phyloP scores from a whole-genome alignment of 192 early-diverging fungal species.

The Backusella circina region DNA sequence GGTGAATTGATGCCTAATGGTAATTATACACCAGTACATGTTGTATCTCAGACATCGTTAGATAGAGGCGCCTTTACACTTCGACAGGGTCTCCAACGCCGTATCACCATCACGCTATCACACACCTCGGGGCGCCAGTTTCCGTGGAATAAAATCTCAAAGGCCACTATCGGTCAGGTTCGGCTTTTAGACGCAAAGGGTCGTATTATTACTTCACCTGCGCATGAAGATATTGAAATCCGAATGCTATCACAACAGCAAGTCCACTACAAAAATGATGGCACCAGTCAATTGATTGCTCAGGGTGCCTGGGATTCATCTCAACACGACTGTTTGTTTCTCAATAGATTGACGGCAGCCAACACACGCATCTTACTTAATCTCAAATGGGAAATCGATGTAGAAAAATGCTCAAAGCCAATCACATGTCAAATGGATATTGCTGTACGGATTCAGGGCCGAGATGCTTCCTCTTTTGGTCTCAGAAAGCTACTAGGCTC shows the following conservation, averaged over 20 bases:
- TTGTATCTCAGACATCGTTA: slow-evolving; percentile 34
- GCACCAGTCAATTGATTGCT: slow-evolving; percentile 55
- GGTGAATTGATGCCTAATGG: slow-evolving; percentile 63
- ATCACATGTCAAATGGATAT: slow-evolving; percentile 58
- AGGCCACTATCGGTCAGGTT: slow-evolving; percentile 43
- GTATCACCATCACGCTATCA: slow-evolving; percentile 57
- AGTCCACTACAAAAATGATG: slow-evolving; percentile 51
- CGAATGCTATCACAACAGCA: slow-evolving; percentile 45
- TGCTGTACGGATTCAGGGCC: slow-evolving; percentile 54
- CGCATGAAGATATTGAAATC: slow-evolving; percentile 48
- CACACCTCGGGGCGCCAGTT: slow-evolving; percentile 70
- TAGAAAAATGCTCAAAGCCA: slow-evolving; percentile 54
- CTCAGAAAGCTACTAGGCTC: slow-evolving; percentile 38
- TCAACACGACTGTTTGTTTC: slow-evolving; percentile 59
- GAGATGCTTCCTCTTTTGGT: slow-evolving; percentile 45
- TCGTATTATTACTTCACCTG: slow-evolving; percentile 41
- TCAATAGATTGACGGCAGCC: slow-evolving; percentile 60
- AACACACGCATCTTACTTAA: slow-evolving; percentile 57
- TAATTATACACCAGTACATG: slow-evolving; percentile 56
- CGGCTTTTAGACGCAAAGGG: slow-evolving; percentile 59
- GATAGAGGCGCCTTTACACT: slow-evolving; percentile 57
- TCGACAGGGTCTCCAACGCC: slow-evolving; percentile 73
- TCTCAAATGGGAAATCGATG: slow-evolving; percentile 51
- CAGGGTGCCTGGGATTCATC: slow-evolving; percentile 75
- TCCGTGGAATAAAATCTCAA: slow-evolving; percentile 41